A percentile compares a stretch with the other conserved stretches of the same genome.
Conservation (phyloP, 768 basidiomycete genomes). For the Jaapia argillacea region DNA sequence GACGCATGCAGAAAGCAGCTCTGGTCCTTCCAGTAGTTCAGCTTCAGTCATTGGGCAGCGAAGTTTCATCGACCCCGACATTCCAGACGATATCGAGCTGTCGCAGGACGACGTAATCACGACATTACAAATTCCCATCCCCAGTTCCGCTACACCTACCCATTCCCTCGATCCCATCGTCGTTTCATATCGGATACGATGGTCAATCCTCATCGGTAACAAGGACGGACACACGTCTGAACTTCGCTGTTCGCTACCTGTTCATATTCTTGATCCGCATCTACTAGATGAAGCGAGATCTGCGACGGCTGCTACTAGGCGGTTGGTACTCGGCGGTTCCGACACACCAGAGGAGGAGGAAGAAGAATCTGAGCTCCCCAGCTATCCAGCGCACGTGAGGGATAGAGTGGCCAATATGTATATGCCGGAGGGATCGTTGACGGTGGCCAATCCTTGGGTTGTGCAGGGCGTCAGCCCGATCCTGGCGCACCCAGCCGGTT, state of each 20-base stretch:
- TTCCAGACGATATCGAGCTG: conserved; percentile 13
- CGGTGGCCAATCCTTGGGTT: conserved; percentile 58
- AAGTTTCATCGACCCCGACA: background rate
- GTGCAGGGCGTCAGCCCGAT: conserved; percentile 30
- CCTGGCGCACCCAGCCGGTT: conserved; percentile 8
- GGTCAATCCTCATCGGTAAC: conserved; percentile 74
- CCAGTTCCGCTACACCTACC: conserved; percentile 53
- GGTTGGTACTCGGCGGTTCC: conserved; percentile 44
- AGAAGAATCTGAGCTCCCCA: conserved; percentile 71
- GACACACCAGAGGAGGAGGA: conserved; percentile 28
- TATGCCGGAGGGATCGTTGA: conserved; percentile 49
- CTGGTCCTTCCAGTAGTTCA: background rate
- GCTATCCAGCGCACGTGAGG: conserved; percentile 81
- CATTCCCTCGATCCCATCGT: conserved; percentile 68
- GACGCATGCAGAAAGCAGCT: background rate
- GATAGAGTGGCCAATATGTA: conserved; percentile 83
- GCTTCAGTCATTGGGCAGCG: background rate
- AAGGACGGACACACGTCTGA: conserved; percentile 89
- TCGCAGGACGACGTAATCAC: conserved; percentile 45
- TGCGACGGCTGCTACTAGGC: conserved; percentile 65
- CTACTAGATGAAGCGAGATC: conserved; percentile 68
- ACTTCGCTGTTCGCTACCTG: conserved; percentile 86
- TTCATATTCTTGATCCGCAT: conserved; percentile 70
- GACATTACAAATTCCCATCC: conserved; percentile 49
- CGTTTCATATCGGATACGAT: conserved; percentile 71